These are phyloP conservation scores for Apiospora malaysiana DNA, from an alignment of 2,329 filamentous ascomycete species.

Conservation along the genomic window DNA sequence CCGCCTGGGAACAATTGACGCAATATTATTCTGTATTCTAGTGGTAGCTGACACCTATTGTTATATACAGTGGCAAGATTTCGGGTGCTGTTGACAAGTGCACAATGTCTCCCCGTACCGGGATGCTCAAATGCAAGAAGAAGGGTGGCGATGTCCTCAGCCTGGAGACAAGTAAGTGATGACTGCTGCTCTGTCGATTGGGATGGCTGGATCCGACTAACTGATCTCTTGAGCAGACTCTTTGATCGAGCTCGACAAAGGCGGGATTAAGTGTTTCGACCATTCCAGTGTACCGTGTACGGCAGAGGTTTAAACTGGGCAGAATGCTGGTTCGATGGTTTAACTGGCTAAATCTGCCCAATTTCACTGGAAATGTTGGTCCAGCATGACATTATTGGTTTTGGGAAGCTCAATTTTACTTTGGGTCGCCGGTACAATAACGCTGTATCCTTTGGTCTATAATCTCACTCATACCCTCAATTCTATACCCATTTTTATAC, in stretches of 20 bases:
- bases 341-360: background rate
- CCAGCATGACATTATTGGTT: background rate
- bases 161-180: background rate
- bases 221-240: background rate
- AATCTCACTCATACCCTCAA: background rate
- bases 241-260: background rate
- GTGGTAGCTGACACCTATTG: background rate
- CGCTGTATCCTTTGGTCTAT: background rate
- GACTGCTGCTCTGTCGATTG: background rate
- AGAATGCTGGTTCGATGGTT: no score
- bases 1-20: no score
- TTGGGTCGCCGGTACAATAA: background rate
- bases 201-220: background rate
- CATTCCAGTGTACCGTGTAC: background rate
- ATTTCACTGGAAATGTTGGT: no score
- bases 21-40: no score
- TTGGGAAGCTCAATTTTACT: background rate
- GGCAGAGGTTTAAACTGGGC: background rate
- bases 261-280: background rate
- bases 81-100: background rate
- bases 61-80: background rate
- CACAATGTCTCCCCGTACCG: background rate
- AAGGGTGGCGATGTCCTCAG: background rate
- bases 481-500: background rate
- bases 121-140: constrained; percentile 3